Percentiles rank a stretch among this genome's conserved stretches.
phyloP scores from a whole-genome alignment of 257 asterid genomes.

The Nicotiana attenuata region DNA sequence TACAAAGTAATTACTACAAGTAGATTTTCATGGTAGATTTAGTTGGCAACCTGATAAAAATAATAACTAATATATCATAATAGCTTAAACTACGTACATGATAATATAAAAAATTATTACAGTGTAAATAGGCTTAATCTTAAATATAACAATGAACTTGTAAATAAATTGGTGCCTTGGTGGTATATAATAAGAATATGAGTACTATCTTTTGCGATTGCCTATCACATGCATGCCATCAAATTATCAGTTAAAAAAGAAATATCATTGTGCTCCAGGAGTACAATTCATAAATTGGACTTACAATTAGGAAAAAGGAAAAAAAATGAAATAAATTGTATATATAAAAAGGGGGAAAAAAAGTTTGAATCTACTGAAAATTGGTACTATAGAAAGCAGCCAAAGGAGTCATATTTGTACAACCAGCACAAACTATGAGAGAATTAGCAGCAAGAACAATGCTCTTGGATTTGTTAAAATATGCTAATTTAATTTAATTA shows the following conservation, averaged over 20 bases:
- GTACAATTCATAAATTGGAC: background rate
- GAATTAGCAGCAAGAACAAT: background rate
- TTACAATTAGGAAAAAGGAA: background rate
- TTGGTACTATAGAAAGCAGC: background rate
- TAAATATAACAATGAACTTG: background rate
- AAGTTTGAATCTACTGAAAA: background rate
- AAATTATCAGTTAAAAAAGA: background rate
- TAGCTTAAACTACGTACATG: background rate
- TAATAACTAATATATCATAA: background rate
- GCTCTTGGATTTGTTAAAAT: background rate
- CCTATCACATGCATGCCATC: background rate
- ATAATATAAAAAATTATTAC: background rate
- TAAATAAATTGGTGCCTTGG: background rate
- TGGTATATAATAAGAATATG: background rate
- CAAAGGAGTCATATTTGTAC: background rate
- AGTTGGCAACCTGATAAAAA: background rate
- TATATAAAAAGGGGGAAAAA: no score
- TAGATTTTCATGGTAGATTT: background rate
- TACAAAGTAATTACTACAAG: background rate
- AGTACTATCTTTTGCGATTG: background rate
- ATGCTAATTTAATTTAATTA: background rate
- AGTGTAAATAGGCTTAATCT: background rate
- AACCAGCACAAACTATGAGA: background rate
- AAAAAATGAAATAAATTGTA: background rate
- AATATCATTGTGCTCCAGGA: background rate